A percentile compares a stretch with the other conserved stretches of the same genome.
phyloP scores from a whole-genome alignment of 1,284 basidiomycete species.

The Pseudomicrostroma phylloplanum region DNA sequence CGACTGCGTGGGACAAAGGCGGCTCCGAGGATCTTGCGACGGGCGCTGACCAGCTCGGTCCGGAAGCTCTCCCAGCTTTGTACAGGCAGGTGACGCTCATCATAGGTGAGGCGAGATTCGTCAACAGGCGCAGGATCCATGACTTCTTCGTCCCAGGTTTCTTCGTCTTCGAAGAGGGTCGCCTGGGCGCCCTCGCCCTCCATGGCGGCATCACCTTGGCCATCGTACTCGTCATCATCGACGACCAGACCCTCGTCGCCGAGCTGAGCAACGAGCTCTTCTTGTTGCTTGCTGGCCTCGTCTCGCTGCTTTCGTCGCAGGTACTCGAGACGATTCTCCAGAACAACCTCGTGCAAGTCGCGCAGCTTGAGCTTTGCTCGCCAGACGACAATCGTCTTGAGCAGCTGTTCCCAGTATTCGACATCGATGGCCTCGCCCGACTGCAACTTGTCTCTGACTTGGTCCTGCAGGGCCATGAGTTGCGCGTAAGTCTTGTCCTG shows the following conservation, averaged over 20 bases:
- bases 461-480: slow-evolving; percentile 71
- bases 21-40: slow-evolving; percentile 24
- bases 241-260: slow-evolving; percentile 27
- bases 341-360: slow-evolving; percentile 85
- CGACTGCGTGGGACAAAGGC: slow-evolving; percentile 25
- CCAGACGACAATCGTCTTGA: slow-evolving; percentile 91
- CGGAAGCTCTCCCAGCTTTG: background rate
- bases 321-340: slow-evolving; percentile 89
- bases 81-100: slow-evolving; percentile 19
- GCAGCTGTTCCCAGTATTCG: slow-evolving; percentile 92
- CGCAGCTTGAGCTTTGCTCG: slow-evolving; percentile 95
- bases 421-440: slow-evolving; percentile 91
- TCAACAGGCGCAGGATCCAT: slow-evolving; percentile 37
- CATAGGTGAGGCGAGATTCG: slow-evolving; percentile 24
- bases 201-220: slow-evolving; percentile 59
- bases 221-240: slow-evolving; percentile 9
- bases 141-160: slow-evolving; percentile 25
- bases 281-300: slow-evolving; percentile 83
- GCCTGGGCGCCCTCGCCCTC: background rate
- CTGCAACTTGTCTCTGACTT: slow-evolving; percentile 77
- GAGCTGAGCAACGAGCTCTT: slow-evolving; percentile 66
- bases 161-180: slow-evolving; percentile 58
- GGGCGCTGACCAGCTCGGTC: slow-evolving; percentile 5
- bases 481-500: slow-evolving; percentile 57
- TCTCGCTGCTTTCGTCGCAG: slow-evolving; percentile 89